Base-by-base conservation (phyloP, 345 rosid species). In the Limnanthes douglasii region DNA sequence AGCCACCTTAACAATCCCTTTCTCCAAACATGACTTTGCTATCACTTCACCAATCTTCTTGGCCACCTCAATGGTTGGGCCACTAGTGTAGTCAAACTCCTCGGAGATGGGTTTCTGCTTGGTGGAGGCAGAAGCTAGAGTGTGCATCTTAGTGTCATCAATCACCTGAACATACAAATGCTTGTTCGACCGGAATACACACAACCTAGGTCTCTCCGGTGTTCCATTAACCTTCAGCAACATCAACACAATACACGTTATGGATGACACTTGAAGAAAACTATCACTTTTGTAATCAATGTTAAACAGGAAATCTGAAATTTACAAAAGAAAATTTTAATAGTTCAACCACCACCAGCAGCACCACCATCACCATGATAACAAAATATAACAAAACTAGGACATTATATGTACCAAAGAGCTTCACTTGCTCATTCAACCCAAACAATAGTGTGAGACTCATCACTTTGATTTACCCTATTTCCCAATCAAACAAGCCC, bases 141-240 rank as follows among this genome's bases (percentile, higher is more conserved):
- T 90, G 60, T 84, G 98, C 95, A 84, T 90, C 77, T 84, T 84
- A 2, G 82, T 62, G 59, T 90, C 98, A 62, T 90, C 98, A 43
- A 90, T 77, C 59, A 90, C 94, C 62, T 90, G 95, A 21, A 66
- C 94, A 41, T 77, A 80, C 10, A 90, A 61, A 64, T 80, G 92
- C 59, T 80, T 84, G 81, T 79, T 90, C 46, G 95, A 90, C 4
- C 95, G 82, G 48, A 64, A 90, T 4, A 90, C 85, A 13, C 73
- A 56, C 4, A 90, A 41, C 52, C 95, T 64, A 24, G 95, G 97
- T 70, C 97, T 79, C 43, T 83, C 97, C 1, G 73, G 48, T 14
- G 86, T 83, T 18, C 97, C 95, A 15, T 74, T 57, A 51, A 83
- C 68, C 95, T 82, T 1, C 21, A 51, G 3, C 18, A 6, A 2